Percentiles rank a stretch among this genome's conserved stretches.
phyloP scores from a whole-genome alignment of 768 basidiomycete genomes.

The Trametes punicea region DNA sequence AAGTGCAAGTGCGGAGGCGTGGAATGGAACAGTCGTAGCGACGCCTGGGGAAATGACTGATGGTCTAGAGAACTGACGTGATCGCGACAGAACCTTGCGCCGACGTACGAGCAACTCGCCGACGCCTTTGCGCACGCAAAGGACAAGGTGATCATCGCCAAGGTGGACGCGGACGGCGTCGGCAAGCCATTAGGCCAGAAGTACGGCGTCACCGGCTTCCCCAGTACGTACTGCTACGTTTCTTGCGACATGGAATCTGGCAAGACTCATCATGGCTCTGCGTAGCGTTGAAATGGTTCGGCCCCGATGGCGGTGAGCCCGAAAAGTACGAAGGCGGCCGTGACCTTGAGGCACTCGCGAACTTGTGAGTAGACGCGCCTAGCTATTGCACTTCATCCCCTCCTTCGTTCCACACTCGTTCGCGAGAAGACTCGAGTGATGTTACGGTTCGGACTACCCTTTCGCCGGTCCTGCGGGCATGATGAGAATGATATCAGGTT shows the following conservation, averaged over 20 bases:
- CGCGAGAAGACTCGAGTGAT: too few relatives aligned
- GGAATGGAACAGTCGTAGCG: too few relatives aligned
- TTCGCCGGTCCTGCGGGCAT: background rate
- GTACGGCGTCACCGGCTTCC: constrained; percentile 81
- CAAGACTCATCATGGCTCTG: constrained; percentile 45
- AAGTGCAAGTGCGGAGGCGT: too few relatives aligned
- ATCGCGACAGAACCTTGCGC: constrained; percentile 70
- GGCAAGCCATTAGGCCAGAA: constrained; percentile 74
- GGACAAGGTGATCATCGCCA: constrained; percentile 85
- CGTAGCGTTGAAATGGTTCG: constrained; percentile 89
- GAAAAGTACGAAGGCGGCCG: constrained; percentile 75
- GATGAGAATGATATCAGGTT: constrained; percentile 16
- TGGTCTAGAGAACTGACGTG: constrained; percentile 6
- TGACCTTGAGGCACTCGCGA: constrained; percentile 72
- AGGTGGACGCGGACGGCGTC: constrained; percentile 88
- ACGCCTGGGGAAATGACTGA: background rate
- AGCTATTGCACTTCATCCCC: background rate
- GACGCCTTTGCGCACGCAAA: constrained; percentile 78
- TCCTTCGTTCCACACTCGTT: background rate
- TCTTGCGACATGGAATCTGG: background rate
- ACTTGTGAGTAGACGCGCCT: constrained; percentile 55
- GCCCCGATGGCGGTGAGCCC: constrained; percentile 54
- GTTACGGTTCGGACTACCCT: background rate
- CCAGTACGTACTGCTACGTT: constrained; percentile 55
- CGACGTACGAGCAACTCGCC: constrained; percentile 82